Conservation (phyloP, 176 grass and related monocot genomes). For the Coix lacrymajobi region DNA sequence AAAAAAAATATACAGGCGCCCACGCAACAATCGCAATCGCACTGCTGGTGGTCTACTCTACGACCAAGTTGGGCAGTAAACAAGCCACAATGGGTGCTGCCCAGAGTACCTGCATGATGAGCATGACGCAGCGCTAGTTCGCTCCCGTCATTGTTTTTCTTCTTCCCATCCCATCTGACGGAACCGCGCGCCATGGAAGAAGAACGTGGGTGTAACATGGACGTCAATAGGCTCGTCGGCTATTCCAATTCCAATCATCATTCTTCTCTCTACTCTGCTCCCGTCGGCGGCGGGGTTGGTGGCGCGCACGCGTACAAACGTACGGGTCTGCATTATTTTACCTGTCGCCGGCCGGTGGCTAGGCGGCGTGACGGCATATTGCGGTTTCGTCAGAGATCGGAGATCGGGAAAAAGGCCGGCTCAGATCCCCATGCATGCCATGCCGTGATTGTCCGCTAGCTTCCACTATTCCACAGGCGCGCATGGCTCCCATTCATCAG, state of each 20-base stretch:
- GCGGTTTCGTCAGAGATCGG: background rate
- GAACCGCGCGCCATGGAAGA: background rate
- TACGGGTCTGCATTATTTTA: background rate
- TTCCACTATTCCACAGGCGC: background rate
- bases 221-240: constrained; percentile 23
- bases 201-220: constrained; percentile 40
- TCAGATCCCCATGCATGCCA: constrained; percentile 16
- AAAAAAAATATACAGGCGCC: background rate
- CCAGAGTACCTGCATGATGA: background rate
- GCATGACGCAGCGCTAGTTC: constrained; percentile 15
- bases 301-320: background rate
- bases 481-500: too few species aligned
- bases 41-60: background rate
- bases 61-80: constrained; percentile 13
- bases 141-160: background rate
- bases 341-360: background rate
- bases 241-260: constrained; percentile 28
- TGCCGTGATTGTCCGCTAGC: constrained; percentile 3
- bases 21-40: background rate
- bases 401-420: background rate
- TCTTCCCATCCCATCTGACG: background rate
- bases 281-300: constrained; percentile 14
- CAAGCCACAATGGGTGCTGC: background rate
- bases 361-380: constrained; percentile 4
- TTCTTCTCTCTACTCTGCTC: background rate